Evolutionary conservation across 2,329 filamentous ascomycete genomes (phyloP).

Genomic region (Monilinia vaccinii-corymbosi): DNA sequence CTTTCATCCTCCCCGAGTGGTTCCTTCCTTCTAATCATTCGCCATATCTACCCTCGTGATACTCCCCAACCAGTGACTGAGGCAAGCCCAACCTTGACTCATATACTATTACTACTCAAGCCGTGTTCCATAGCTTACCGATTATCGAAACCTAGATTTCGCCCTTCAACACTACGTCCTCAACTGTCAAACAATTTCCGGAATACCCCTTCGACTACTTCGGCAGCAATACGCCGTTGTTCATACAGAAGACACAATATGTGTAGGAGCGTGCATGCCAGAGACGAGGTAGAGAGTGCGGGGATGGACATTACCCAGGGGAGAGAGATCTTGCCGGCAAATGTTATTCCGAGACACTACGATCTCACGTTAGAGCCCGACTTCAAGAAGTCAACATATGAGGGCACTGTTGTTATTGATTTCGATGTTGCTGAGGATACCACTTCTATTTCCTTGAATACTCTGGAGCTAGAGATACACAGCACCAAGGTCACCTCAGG

Average conservation of each 20-base stretch:
- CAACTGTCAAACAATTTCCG: slow-evolving; percentile 16
- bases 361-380: slow-evolving; percentile 86
- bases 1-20: background rate
- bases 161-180: slow-evolving; percentile 17
- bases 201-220: slow-evolving; percentile 18
- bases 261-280: slow-evolving; percentile 51
- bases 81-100: background rate
- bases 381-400: slow-evolving; percentile 78
- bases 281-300: slow-evolving; percentile 43
- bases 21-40: background rate
- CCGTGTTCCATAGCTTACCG: background rate
- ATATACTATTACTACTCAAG: background rate
- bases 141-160: slow-evolving; percentile 15
- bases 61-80: background rate
- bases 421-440: slow-evolving; percentile 80
- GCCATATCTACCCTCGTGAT: background rate
- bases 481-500: slow-evolving; percentile 57
- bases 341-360: slow-evolving; percentile 89
- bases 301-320: slow-evolving; percentile 52
- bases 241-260: slow-evolving; percentile 66
- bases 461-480: slow-evolving; percentile 76
- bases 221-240: slow-evolving; percentile 46
- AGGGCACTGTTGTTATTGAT: slow-evolving; percentile 77
- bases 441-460: slow-evolving; percentile 78
- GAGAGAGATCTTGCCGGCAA: slow-evolving; percentile 81